Percentiles rank a stretch among this genome's conserved stretches.
Conservation (phyloP, 768 basidiomycete species). For the Panellus pusillus region DNA sequence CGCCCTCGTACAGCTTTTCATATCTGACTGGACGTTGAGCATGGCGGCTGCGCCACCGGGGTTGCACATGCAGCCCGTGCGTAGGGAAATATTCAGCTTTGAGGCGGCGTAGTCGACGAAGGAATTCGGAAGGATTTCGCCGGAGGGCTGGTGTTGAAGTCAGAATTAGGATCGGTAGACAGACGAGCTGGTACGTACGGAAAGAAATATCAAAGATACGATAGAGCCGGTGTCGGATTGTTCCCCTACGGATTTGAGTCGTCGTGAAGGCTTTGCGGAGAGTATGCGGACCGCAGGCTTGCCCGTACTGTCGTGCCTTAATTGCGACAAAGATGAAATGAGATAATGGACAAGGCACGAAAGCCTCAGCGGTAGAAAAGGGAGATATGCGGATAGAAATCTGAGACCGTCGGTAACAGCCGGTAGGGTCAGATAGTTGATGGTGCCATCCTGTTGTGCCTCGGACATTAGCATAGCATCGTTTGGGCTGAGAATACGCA, state of each 20-base stretch:
- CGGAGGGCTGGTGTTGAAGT: conserved; percentile 48
- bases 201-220: conserved; percentile 61
- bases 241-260: conserved; percentile 58
- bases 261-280: conserved; percentile 57
- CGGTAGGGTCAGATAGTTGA: conserved; percentile 76
- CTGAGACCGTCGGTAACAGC: conserved; percentile 79
- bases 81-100: conserved; percentile 64
- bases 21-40: conserved; percentile 63
- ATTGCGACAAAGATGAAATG: conserved; percentile 48
- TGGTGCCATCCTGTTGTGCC: conserved; percentile 68
- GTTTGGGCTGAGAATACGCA: conserved; percentile 29
- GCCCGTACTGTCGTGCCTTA: conserved; percentile 63
- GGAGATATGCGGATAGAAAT: conserved; percentile 76
- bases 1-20: conserved; percentile 61
- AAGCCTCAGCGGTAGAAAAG: conserved; percentile 75
- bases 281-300: conserved; percentile 67
- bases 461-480: neutral
- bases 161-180: neutral
- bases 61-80: conserved; percentile 88
- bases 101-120: conserved; percentile 74
- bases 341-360: conserved; percentile 68
- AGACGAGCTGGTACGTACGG: conserved; percentile 41
- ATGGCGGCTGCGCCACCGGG: conserved; percentile 78
- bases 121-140: conserved; percentile 67
- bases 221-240: conserved; percentile 66